A percentile compares a stretch with the other conserved stretches of the same genome.
Conservation (phyloP, 2,329 filamentous ascomycete genomes). For the Talaromyces sp. region DNA sequence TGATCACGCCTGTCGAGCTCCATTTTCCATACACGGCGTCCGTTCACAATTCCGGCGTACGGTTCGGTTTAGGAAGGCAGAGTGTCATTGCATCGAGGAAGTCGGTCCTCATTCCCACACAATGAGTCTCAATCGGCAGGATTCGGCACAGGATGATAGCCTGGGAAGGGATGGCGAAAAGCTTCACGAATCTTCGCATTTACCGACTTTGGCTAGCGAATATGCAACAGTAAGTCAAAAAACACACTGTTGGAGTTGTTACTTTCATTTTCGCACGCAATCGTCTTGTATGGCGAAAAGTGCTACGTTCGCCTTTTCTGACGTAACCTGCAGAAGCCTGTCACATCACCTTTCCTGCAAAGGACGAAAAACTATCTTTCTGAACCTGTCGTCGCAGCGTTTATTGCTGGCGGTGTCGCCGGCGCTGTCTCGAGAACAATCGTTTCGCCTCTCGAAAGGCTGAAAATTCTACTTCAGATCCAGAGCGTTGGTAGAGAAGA, state of each 20-base stretch:
- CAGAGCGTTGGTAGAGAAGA: constrained; percentile 87
- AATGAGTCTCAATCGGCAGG: constrained; percentile 39
- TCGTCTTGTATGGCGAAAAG: not conserved
- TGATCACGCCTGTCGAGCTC: constrained; percentile 4
- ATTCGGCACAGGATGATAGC: constrained; percentile 23
- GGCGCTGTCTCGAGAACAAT: constrained; percentile 97
- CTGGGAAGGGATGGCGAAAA: constrained; percentile 26
- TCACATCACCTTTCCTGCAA: constrained; percentile 25
- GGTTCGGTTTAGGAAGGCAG: not conserved
- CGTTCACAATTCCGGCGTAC: not conserved
- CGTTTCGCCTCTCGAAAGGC: constrained; percentile 88
- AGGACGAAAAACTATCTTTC: constrained; percentile 54
- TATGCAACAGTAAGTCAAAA: constrained; percentile 14
- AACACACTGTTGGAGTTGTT: not conserved
- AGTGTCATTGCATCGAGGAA: not conserved
- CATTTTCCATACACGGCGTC: not conserved
- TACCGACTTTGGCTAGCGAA: constrained; percentile 10
- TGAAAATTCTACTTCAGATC: constrained; percentile 97
- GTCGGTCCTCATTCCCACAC: constrained; percentile 6
- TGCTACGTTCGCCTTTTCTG: not conserved
- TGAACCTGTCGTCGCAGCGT: constrained; percentile 84
- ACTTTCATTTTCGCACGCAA: not conserved
- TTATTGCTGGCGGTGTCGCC: constrained; percentile 89
- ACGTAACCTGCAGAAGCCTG: constrained; percentile 11
- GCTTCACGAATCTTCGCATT: constrained; percentile 22